These are phyloP conservation scores for Dysphania ambrosioides DNA, from an alignment of 148 eudicot genomes.

Conservation along the genomic window DNA sequence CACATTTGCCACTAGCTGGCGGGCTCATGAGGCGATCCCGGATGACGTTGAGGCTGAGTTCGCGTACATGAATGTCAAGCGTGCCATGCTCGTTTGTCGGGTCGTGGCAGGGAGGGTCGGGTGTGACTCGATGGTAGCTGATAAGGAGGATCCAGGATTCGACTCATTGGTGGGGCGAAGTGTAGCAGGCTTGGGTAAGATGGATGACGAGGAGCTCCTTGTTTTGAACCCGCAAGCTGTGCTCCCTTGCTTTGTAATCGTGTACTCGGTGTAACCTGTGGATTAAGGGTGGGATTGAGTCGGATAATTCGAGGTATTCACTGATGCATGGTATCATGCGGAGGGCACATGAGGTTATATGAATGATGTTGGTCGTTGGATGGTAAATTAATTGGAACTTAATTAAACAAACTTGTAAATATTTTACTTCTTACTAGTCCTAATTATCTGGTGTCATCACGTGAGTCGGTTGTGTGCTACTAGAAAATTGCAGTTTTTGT, in stretches of 20 bases:
- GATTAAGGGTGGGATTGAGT: background rate
- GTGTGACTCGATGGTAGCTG: slow-evolving; percentile 40
- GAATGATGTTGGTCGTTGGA: slow-evolving; percentile 3
- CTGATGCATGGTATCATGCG: slow-evolving; percentile 21
- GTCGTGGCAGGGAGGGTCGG: slow-evolving; percentile 86
- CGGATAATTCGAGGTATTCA: background rate
- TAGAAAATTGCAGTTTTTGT: slow-evolving; percentile 1
- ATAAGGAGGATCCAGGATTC: slow-evolving; percentile 64
- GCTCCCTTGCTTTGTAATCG: slow-evolving; percentile 80
- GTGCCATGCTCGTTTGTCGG: slow-evolving; percentile 82
- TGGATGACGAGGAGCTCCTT: slow-evolving; percentile 71
- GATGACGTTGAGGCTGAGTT: slow-evolving; percentile 82
- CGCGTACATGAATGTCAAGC: slow-evolving; percentile 62
- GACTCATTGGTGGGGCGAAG: slow-evolving; percentile 55
- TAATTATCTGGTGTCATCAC: slow-evolving; percentile 6
- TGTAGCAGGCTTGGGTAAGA: slow-evolving; percentile 12
- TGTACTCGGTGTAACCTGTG: slow-evolving; percentile 49
- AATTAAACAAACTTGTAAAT: slow-evolving; percentile 20
- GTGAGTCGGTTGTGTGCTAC: slow-evolving; percentile 2
- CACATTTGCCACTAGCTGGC: slow-evolving; percentile 65
- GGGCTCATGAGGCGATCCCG: slow-evolving; percentile 69
- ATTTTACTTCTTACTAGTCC: slow-evolving; percentile 2
- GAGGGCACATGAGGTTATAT: slow-evolving; percentile 23
- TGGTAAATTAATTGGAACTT: background rate
- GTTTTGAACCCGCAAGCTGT: slow-evolving; percentile 82